These are phyloP conservation scores for Penicillium brasilianum DNA, from an alignment of 2,329 filamentous ascomycete species.

Conservation along the genomic window DNA sequence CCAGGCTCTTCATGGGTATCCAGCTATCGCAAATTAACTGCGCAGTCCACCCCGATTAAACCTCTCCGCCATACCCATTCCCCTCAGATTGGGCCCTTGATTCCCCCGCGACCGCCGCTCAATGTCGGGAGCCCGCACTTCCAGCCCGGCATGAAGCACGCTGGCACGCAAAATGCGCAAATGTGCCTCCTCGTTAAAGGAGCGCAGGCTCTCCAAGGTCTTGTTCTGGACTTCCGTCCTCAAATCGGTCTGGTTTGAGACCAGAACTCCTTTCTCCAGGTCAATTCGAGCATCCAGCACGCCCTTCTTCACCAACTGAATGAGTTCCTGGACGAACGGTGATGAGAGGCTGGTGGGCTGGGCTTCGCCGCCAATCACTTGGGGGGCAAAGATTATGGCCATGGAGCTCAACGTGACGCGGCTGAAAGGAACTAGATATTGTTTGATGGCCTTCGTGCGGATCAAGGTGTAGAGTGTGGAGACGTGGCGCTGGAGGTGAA, in stretches of 20 bases:
- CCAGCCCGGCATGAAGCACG: conserved; percentile 74
- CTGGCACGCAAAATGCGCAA: conserved; percentile 79
- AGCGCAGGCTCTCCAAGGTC: conserved; percentile 69
- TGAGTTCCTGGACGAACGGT: conserved; percentile 65
- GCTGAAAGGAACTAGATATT: conserved; percentile 91
- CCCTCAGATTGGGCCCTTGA: background rate
- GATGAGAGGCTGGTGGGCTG: conserved; percentile 64
- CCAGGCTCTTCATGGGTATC: too few species aligned
- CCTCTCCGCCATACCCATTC: background rate
- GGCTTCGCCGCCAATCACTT: conserved; percentile 48
- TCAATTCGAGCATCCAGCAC: conserved; percentile 81
- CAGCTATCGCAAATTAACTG: background rate
- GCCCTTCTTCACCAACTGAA: conserved; percentile 74
- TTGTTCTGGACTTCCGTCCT: conserved; percentile 72
- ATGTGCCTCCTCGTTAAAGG: conserved; percentile 75
- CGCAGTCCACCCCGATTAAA: conserved; percentile 2
- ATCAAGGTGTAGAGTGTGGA: conserved; percentile 72
- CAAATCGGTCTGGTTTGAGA: conserved; percentile 70
- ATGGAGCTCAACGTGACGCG: conserved; percentile 81
- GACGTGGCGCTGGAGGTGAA: conserved; percentile 80
- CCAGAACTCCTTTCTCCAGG: conserved; percentile 77
- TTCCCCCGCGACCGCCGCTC: conserved; percentile 8
- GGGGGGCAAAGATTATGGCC: conserved; percentile 72
- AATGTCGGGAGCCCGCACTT: conserved; percentile 57
- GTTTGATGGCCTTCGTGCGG: conserved; percentile 87